These are phyloP conservation scores for Drosera spatulata DNA, from an alignment of 179 eudicot genomes.

Conservation along the genomic window DNA sequence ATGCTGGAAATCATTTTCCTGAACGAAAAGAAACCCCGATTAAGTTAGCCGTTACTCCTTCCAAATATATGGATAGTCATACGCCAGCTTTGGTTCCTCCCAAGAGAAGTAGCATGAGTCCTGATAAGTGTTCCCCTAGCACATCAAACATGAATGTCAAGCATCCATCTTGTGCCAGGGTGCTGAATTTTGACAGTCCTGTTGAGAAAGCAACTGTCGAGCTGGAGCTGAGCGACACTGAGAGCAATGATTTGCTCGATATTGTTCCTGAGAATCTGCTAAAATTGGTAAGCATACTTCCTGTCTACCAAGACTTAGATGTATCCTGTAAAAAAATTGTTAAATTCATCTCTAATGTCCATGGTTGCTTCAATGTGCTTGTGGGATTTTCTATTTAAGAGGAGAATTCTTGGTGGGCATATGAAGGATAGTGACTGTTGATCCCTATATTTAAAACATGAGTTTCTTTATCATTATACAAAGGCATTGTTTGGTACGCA, in stretches of 20 bases:
- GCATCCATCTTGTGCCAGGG: slow-evolving; percentile 46
- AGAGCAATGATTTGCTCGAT: slow-evolving; percentile 32
- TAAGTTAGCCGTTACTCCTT: slow-evolving; percentile 24
- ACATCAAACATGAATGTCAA: slow-evolving; percentile 20
- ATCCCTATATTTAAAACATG: no score
- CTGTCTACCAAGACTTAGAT: no score
- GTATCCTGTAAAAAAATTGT: not conserved
- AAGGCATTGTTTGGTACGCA: no score
- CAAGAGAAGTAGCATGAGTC: slow-evolving; percentile 44
- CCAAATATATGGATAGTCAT: slow-evolving; percentile 23
- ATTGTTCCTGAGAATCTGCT: slow-evolving; percentile 57
- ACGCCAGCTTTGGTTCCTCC: slow-evolving; percentile 52
- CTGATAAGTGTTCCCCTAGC: slow-evolving; percentile 17
- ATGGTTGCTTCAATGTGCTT: no score
- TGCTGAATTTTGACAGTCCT: slow-evolving; percentile 52
- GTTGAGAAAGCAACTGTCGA: slow-evolving; percentile 24
- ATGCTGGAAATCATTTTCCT: not conserved
- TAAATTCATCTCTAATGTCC: not conserved
- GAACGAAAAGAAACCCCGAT: slow-evolving; percentile 29
- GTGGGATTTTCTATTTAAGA: no score
- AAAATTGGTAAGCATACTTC: slow-evolving; percentile 41
- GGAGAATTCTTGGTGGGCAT: no score
- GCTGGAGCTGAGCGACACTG: slow-evolving; percentile 25
- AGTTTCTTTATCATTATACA: no score
- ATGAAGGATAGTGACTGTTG: no score